These are phyloP conservation scores for Rhizopus microsporus DNA, from an alignment of 371 early-diverging fungal species.

Conservation along the genomic window DNA sequence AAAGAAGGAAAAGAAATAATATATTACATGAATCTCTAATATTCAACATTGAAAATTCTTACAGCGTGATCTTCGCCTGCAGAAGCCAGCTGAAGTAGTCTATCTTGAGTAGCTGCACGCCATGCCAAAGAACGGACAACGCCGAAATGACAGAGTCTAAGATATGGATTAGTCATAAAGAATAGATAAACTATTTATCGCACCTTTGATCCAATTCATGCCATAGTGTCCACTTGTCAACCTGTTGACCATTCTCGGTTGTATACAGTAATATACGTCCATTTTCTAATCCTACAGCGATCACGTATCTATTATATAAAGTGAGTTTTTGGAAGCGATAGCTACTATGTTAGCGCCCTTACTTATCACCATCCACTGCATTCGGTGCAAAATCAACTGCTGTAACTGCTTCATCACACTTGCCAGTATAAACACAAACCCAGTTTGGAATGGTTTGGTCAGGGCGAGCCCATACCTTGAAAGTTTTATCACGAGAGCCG, in stretches of 20 bases:
- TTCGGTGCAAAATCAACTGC: constrained; percentile 77
- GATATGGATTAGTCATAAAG: constrained; percentile 10
- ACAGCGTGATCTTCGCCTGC: constrained; percentile 78
- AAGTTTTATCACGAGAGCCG: constrained; percentile 88
- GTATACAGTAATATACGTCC: constrained; percentile 68
- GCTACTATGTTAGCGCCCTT: background rate
- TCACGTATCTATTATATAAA: constrained; percentile 56
- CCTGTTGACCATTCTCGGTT: constrained; percentile 19
- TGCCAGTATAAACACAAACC: constrained; percentile 58
- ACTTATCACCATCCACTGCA: constrained; percentile 40
- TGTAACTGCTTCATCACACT: constrained; percentile 77
- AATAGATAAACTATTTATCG: constrained; percentile 4
- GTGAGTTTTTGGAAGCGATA: background rate
- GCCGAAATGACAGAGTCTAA: constrained; percentile 61
- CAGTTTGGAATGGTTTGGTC: constrained; percentile 20
- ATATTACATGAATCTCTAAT: constrained; percentile 18
- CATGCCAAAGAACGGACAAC: constrained; percentile 69
- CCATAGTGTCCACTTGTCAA: constrained; percentile 45
- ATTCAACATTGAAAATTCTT: constrained; percentile 61
- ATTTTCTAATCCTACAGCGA: constrained; percentile 86
- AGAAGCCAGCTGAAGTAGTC: constrained; percentile 61
- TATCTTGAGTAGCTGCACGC: constrained; percentile 37
- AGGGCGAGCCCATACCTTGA: constrained; percentile 74
- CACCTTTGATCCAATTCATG: constrained; percentile 53
- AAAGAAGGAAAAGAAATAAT: background rate